Evolutionary conservation across 306 rosid genomes (phyloP).

Genomic region (Senna siamea): DNA sequence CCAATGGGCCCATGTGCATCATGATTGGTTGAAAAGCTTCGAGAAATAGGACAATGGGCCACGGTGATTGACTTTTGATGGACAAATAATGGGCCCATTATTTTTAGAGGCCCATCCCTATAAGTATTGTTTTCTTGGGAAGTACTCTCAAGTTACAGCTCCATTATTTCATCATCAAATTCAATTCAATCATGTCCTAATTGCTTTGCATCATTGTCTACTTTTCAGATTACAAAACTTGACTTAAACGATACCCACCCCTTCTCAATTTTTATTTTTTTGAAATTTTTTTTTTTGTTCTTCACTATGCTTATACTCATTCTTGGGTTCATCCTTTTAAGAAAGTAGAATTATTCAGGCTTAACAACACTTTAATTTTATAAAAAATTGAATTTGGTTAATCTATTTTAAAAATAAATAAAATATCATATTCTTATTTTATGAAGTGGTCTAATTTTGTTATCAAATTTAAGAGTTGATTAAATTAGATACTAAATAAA

Average conservation of each 20-base stretch:
- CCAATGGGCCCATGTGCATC: not conserved
- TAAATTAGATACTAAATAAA: too few species aligned
- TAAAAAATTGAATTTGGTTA: too few species aligned
- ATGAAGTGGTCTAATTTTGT: too few species aligned
- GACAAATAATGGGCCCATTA: constrained; percentile 28
- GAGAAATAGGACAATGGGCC: not conserved
- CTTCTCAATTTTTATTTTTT: too few species aligned
- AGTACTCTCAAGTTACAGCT: not conserved
- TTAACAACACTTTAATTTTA: too few species aligned
- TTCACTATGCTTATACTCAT: not conserved
- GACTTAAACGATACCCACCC: constrained; percentile 2
- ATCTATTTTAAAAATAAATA: too few species aligned
- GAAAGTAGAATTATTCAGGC: too few species aligned
- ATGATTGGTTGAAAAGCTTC: constrained; percentile 1
- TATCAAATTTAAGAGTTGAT: too few species aligned
- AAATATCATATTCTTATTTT: too few species aligned
- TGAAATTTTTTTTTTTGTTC: not conserved
- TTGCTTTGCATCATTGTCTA: not conserved
- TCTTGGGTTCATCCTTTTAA: not conserved
- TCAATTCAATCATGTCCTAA: not conserved
- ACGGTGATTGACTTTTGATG: constrained; percentile 26
- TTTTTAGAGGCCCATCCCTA: not conserved
- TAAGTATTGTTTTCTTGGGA: not conserved
- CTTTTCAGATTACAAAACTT: constrained; percentile 1
- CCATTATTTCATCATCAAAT: not conserved